Percentiles rank a stretch among this genome's conserved stretches.
phyloP scores from a whole-genome alignment of 2,329 filamentous ascomycete species.

The Diaporthe nobilis region DNA sequence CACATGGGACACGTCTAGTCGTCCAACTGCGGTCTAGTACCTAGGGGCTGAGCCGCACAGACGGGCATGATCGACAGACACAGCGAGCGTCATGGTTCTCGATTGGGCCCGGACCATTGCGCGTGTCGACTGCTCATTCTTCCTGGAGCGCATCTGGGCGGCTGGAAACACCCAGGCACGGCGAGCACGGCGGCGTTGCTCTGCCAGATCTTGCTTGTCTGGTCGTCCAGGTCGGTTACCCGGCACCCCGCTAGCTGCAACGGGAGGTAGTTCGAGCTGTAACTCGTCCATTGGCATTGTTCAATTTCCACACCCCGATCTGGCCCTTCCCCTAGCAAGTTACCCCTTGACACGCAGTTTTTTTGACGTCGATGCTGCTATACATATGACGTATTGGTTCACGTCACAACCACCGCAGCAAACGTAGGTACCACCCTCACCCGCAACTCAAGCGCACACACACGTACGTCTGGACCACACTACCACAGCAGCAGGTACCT shows the following conservation, averaged over 20 bases:
- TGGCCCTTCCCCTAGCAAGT: conserved; percentile 4
- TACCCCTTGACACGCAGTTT: conserved; percentile 19
- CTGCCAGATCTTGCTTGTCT: conserved; percentile 15
- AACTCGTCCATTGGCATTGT: conserved; percentile 36
- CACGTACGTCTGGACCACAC: conserved; percentile 13
- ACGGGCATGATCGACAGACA: conserved; percentile 24
- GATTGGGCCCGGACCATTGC: conserved; percentile 30
- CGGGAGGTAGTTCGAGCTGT: conserved; percentile 1
- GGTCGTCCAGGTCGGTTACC: conserved; percentile 18
- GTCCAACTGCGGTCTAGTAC: background rate
- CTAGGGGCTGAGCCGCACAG: conserved; percentile 25
- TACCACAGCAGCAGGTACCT: background rate
- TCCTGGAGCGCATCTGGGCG: background rate
- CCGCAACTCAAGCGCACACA: background rate
- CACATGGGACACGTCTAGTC: conserved; percentile 16
- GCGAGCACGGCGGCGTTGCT: background rate
- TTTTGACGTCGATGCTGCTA: conserved; percentile 35
- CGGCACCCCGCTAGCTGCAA: conserved; percentile 28
- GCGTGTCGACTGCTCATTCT: conserved; percentile 8
- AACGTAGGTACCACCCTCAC: conserved; percentile 20
- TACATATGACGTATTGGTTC: conserved; percentile 40
- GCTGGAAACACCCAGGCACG: conserved; percentile 3
- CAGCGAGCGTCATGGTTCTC: conserved; percentile 35
- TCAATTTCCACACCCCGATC: conserved; percentile 29
- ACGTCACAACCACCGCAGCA: conserved; percentile 38